A percentile compares a stretch with the other conserved stretches of the same genome.
Evolutionary conservation across 495 filamentous ascomycete genomes (phyloP).

Genomic region (Xylaria acuta): DNA sequence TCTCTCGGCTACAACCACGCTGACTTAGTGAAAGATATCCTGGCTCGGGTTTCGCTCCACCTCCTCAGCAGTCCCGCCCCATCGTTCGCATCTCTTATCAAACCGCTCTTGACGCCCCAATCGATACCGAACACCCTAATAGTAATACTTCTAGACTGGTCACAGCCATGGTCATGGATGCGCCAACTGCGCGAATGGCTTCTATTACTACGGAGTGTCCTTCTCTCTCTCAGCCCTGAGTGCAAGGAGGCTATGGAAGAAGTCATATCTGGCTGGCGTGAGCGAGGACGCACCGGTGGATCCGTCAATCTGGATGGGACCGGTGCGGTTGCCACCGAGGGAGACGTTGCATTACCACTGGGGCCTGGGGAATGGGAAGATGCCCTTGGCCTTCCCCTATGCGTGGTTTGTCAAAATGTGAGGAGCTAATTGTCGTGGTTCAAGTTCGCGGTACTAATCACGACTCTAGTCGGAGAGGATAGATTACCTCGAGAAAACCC

Average conservation of each 20-base stretch:
- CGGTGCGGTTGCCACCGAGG: constrained; percentile 53
- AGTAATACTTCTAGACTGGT: constrained; percentile 91
- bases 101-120: constrained; percentile 83
- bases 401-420: constrained; percentile 93
- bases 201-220: constrained; percentile 74
- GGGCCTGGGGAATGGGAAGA: constrained; percentile 96
- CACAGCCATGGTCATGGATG: constrained; percentile 90
- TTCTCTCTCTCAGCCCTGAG: constrained; percentile 75
- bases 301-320: constrained; percentile 57
- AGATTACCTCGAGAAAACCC: constrained; percentile 82
- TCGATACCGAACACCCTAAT: constrained; percentile 87
- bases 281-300: constrained; percentile 60
- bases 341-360: constrained; percentile 74
- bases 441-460: constrained; percentile 35
- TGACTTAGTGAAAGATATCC: constrained; percentile 65
- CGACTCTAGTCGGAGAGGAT: constrained; percentile 79
- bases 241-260: constrained; percentile 85
- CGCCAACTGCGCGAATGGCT: constrained; percentile 89
- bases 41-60: constrained; percentile 91
- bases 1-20: constrained; percentile 1
- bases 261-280: constrained; percentile 69
- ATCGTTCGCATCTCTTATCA: constrained; percentile 81
- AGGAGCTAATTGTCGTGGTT: constrained; percentile 35
- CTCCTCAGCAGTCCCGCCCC: constrained; percentile 82
- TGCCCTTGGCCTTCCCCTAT: constrained; percentile 84